Conservation (phyloP, 1,284 basidiomycete species). For the Ceraceosorus bombacis region DNA sequence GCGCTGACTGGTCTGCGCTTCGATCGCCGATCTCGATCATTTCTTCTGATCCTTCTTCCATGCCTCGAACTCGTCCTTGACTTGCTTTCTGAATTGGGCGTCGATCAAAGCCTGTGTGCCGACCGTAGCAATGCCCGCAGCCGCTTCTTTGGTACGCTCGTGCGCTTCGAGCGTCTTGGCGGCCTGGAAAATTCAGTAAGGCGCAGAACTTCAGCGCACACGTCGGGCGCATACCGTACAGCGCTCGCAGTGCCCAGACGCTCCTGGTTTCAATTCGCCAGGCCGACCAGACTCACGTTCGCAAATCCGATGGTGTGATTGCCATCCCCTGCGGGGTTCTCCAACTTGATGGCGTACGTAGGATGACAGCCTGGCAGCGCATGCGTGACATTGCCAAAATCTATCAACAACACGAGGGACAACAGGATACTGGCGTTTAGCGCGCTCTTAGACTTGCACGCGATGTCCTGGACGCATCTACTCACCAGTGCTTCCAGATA, state of each 20-base stretch:
- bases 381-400: conserved; percentile 49
- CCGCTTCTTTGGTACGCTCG: conserved; percentile 44
- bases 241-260: too few species aligned
- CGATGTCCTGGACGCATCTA: too few species aligned
- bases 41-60: conserved; percentile 4
- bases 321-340: conserved; percentile 28
- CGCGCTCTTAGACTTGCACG: too few species aligned
- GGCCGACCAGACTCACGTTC: background rate
- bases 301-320: conserved; percentile 47
- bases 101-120: conserved; percentile 47
- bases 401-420: conserved; percentile 24
- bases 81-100: conserved; percentile 36
- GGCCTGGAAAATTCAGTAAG: conserved; percentile 8
- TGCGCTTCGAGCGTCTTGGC: conserved; percentile 36
- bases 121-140: conserved; percentile 46
- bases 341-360: conserved; percentile 43
- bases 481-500: conserved; percentile 1
- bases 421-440: too few species aligned
- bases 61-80: background rate
- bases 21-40: too few species aligned
- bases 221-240: too few species aligned
- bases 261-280: background rate
- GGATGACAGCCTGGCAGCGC: conserved; percentile 46
- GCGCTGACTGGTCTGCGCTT: too few species aligned
- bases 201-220: background rate